These are phyloP conservation scores for Aristolochia contorta DNA, from an alignment of 164 flowering plant genomes.

Conservation along the genomic window DNA sequence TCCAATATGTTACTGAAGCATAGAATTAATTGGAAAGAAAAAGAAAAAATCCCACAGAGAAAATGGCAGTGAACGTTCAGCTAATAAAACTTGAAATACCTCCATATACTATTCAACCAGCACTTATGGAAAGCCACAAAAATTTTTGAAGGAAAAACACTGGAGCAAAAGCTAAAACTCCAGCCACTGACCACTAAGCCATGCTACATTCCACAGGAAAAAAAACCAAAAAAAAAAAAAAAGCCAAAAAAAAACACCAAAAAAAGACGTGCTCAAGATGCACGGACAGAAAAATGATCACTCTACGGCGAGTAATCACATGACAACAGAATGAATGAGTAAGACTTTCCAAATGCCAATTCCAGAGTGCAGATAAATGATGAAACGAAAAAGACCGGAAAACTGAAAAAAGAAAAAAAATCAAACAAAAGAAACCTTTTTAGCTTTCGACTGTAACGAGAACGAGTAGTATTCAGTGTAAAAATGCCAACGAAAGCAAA, in stretches of 20 bases:
- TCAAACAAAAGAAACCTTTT: neutral
- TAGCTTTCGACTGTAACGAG: neutral
- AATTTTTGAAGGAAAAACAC: neutral
- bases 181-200: too few relatives aligned
- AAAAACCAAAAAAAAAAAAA: too few relatives aligned
- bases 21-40: neutral
- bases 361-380: neutral
- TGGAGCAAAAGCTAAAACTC: neutral
- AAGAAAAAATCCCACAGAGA: too few relatives aligned
- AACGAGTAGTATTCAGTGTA: neutral
- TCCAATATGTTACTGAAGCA: neutral
- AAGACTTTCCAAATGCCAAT: neutral
- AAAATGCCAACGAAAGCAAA: slow-evolving; percentile 3
- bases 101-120: neutral
- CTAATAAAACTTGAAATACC: neutral
- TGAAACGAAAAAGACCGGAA: neutral
- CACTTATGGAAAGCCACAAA: neutral
- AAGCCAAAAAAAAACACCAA: too few relatives aligned
- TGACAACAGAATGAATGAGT: neutral
- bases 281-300: too few relatives aligned
- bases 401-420: too few relatives aligned
- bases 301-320: too few relatives aligned
- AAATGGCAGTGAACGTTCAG: too few relatives aligned
- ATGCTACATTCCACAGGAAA: too few relatives aligned
- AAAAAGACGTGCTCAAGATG: too few relatives aligned